These are phyloP conservation scores for Acanthamoeba culbertsoni DNA, from an alignment of 208 protist genomes.

Conservation along the genomic window DNA sequence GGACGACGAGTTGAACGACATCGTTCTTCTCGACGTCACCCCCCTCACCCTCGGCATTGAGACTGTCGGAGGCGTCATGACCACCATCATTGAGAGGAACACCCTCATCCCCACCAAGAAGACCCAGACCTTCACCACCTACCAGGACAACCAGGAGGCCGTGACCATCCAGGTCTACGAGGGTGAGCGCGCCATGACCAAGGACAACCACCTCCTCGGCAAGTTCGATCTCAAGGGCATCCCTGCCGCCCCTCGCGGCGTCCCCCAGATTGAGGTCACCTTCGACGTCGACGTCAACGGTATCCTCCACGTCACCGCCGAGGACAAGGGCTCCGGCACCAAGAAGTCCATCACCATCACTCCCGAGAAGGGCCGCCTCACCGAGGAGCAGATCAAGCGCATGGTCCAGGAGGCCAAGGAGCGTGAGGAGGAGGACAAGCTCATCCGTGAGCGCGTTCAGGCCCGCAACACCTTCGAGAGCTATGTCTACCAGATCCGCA, in stretches of 20 bases:
- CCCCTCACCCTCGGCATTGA: constrained; percentile 94
- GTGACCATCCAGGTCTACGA: constrained; percentile 96
- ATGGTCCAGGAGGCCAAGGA: constrained; percentile 88
- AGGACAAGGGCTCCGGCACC: constrained; percentile 93
- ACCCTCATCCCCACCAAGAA: constrained; percentile 93
- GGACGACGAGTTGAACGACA: constrained; percentile 73
- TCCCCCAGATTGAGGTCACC: constrained; percentile 97
- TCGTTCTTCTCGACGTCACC: constrained; percentile 91
- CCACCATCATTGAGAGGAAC: constrained; percentile 91
- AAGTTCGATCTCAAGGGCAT: constrained; percentile 98
- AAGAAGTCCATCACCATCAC: constrained; percentile 90
- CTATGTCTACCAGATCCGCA: constrained; percentile 82
- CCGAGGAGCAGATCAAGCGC: constrained; percentile 86
- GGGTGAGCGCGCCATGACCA: constrained; percentile 97
- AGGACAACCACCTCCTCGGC: constrained; percentile 97
- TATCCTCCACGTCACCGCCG: constrained; percentile 96
- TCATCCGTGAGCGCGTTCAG: constrained; percentile 80
- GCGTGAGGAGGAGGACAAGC: constrained; percentile 91
- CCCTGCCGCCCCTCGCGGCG: constrained; percentile 93
- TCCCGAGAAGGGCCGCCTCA: constrained; percentile 93
- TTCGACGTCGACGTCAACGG: constrained; percentile 97
- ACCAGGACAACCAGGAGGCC: constrained; percentile 89
- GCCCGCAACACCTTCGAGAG: constrained; percentile 83
- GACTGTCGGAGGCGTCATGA: constrained; percentile 94
- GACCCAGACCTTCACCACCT: constrained; percentile 95